These are phyloP conservation scores for Penicillium flavigenum DNA, from an alignment of 495 filamentous ascomycete species.

Conservation along the genomic window DNA sequence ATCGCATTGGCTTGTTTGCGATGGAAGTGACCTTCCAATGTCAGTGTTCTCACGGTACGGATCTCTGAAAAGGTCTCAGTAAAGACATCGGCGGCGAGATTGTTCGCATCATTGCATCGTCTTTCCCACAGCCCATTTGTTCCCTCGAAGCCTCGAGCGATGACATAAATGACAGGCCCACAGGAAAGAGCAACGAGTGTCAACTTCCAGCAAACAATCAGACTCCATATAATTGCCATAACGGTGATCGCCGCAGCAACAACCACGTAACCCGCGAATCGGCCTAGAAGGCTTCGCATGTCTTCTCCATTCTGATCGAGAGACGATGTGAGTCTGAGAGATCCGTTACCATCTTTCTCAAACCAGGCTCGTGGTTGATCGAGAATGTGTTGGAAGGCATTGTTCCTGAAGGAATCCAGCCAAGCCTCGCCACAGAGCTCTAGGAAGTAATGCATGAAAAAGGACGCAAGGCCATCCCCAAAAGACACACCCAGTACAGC, in stretches of 20 bases:
- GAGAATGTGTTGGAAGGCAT: constrained; percentile 69
- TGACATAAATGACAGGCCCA: constrained; percentile 64
- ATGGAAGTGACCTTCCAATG: constrained; percentile 73
- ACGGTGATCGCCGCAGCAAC: constrained; percentile 62
- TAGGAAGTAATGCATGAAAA: constrained; percentile 65
- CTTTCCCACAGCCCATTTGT: constrained; percentile 71
- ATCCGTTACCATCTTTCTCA: constrained; percentile 63
- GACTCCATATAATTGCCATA: constrained; percentile 70
- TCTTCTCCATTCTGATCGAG: constrained; percentile 86
- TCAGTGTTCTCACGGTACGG: constrained; percentile 74
- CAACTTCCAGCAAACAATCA: constrained; percentile 75
- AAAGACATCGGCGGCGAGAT: constrained; percentile 57
- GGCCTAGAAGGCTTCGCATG: constrained; percentile 75
- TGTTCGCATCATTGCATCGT: constrained; percentile 59
- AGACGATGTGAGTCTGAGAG: constrained; percentile 61
- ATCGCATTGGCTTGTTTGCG: constrained; percentile 59
- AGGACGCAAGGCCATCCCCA: constrained; percentile 63
- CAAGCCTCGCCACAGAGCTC: constrained; percentile 74
- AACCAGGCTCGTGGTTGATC: constrained; percentile 86
- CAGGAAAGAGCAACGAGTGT: constrained; percentile 73
- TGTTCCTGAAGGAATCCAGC: constrained; percentile 69
- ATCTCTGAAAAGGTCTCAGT: constrained; percentile 82
- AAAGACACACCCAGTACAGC: constrained; percentile 66
- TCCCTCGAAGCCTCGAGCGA: constrained; percentile 60
- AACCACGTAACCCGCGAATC: constrained; percentile 70